phyloP scores from a whole-genome alignment of 2,329 filamentous ascomycete genomes.

The Apiospora sp. region DNA sequence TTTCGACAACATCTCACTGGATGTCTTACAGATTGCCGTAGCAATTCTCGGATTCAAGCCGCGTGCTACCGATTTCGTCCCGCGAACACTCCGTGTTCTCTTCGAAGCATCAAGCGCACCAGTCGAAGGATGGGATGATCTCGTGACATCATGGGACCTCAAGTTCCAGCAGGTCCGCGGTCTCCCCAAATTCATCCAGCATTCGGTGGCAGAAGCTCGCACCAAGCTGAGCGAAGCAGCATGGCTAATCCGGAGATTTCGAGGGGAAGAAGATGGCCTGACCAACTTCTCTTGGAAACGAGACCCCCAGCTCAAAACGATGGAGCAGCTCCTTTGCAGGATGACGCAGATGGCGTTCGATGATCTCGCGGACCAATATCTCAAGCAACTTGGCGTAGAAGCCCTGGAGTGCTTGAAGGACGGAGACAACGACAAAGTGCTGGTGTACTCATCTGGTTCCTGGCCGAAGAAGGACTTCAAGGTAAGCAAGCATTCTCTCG shows the following conservation, averaged over 20 bases:
- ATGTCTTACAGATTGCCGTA: neutral
- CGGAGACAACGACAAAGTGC: neutral
- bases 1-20: neutral
- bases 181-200: neutral
- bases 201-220: neutral
- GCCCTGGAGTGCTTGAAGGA: neutral
- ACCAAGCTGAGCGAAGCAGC: conserved; percentile 13
- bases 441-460: neutral
- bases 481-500: neutral
- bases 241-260: neutral
- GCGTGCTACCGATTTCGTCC: neutral
- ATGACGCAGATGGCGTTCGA: neutral
- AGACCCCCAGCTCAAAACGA: neutral
- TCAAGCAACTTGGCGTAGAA: neutral
- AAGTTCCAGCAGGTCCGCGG: neutral
- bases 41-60: conserved; percentile 21
- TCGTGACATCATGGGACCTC: neutral
- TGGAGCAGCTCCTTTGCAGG: neutral
- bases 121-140: neutral
- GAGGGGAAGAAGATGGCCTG: neutral
- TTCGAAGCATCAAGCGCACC: neutral
- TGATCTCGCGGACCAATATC: neutral
- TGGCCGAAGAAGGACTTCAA: neutral
- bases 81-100: neutral
- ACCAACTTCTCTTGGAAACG: neutral